These are phyloP conservation scores for Venustampulla echinocandica DNA, from an alignment of 495 filamentous ascomycete genomes.

Conservation along the genomic window DNA sequence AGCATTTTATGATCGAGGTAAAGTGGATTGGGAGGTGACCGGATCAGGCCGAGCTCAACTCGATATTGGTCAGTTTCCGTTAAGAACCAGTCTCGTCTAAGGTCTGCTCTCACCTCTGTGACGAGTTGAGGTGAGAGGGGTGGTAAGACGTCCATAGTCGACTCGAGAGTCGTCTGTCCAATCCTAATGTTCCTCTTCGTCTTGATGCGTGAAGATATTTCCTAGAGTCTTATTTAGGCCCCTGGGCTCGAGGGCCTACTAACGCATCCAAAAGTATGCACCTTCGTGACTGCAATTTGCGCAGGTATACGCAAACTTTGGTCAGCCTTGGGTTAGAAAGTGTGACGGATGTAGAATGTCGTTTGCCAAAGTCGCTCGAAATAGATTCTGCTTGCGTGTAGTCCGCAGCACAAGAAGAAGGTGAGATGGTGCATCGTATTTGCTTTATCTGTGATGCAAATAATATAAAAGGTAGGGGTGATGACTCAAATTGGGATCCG, in stretches of 20 bases:
- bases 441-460: constrained; percentile 9
- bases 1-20: constrained; percentile 18
- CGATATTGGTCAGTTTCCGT: constrained; percentile 17
- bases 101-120: constrained; percentile 15
- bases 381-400: constrained; percentile 17
- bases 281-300: constrained; percentile 13
- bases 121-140: constrained; percentile 19
- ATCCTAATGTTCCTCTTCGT: constrained; percentile 10
- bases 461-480: constrained; percentile 5
- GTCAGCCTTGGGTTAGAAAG: constrained; percentile 12
- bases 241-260: constrained; percentile 7
- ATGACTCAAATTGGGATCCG: constrained; percentile 14
- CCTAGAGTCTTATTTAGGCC: constrained; percentile 10
- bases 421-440: constrained; percentile 10
- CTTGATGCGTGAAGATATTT: constrained; percentile 7
- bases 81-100: constrained; percentile 14
- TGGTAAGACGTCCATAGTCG: constrained; percentile 14
- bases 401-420: constrained; percentile 15
- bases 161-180: constrained; percentile 14
- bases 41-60: constrained; percentile 15
- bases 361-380: constrained; percentile 17
- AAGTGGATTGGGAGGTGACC: constrained; percentile 17
- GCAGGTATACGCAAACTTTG: constrained; percentile 14
- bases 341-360: constrained; percentile 19
- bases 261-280: constrained; percentile 9